These are phyloP conservation scores for Actinomucor elegans DNA, from an alignment of 371 early-diverging fungal species.

Conservation along the genomic window DNA sequence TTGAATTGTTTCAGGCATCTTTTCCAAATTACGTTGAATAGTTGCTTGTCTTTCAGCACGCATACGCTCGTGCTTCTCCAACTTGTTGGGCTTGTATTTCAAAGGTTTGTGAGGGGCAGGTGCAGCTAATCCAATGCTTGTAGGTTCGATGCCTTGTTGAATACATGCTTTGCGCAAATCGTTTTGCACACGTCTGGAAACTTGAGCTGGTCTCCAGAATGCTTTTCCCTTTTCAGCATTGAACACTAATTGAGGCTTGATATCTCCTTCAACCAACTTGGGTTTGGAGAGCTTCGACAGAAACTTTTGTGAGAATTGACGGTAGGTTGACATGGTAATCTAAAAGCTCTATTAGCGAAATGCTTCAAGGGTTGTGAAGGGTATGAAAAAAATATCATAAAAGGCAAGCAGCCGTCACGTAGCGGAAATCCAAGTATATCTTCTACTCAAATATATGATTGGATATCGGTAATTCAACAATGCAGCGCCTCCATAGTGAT, in stretches of 20 bases:
- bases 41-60: slow-evolving; percentile 52
- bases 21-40: slow-evolving; percentile 44
- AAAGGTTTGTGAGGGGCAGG: slow-evolving; percentile 32
- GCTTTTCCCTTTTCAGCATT: slow-evolving; percentile 46
- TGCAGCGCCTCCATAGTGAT: no score
- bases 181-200: slow-evolving; percentile 58
- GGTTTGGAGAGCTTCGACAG: slow-evolving; percentile 18
- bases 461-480: no score
- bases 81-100: slow-evolving; percentile 60
- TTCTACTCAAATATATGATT: no score
- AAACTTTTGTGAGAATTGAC: slow-evolving; percentile 36
- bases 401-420: no score
- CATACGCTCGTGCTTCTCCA: slow-evolving; percentile 65
- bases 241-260: slow-evolving; percentile 50
- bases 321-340: slow-evolving; percentile 40
- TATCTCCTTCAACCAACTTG: slow-evolving; percentile 43
- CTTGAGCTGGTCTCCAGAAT: slow-evolving; percentile 57
- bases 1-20: slow-evolving; percentile 53
- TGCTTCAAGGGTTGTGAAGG: no score
- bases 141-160: slow-evolving; percentile 50
- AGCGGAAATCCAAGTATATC: no score
- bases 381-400: no score
- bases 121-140: slow-evolving; percentile 50
- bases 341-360: no score
- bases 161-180: slow-evolving; percentile 66